Evolutionary conservation across 1,284 basidiomycete species (phyloP).

Genomic region (Tausonia pullulans): DNA sequence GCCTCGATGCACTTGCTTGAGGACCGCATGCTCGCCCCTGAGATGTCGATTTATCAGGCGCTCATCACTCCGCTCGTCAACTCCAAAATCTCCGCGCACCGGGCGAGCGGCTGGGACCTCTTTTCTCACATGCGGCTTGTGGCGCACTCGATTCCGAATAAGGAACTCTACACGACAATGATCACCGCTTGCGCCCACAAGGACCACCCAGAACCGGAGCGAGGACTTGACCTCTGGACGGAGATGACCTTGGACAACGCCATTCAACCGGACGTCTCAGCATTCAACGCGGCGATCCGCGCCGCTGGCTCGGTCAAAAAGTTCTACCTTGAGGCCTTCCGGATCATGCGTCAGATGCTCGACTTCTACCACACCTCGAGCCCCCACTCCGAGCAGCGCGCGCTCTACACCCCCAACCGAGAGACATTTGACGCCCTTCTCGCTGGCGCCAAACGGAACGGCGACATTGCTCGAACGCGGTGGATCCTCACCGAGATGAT

Average conservation of each 20-base stretch:
- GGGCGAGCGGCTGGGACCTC: conserved; percentile 79
- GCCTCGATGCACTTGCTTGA: conserved; percentile 16
- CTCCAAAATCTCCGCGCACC: conserved; percentile 22
- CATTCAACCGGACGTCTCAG: conserved; percentile 48
- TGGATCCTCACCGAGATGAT: conserved; percentile 90
- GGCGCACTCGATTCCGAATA: conserved; percentile 71
- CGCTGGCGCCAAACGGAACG: conserved; percentile 75
- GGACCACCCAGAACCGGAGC: conserved; percentile 61
- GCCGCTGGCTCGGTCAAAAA: conserved; percentile 48
- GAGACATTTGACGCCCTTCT: conserved; percentile 71
- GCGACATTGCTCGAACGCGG: conserved; percentile 68
- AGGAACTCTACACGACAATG: conserved; percentile 69
- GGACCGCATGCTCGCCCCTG: conserved; percentile 19
- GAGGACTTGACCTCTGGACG: conserved; percentile 82
- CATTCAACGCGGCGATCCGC: conserved; percentile 73
- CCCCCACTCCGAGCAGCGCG: conserved; percentile 19
- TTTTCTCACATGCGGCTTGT: conserved; percentile 93
- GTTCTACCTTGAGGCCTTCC: conserved; percentile 61
- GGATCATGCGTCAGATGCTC: conserved; percentile 69
- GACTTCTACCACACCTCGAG: conserved; percentile 46
- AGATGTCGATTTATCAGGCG: conserved; percentile 22
- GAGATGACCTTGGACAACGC: conserved; percentile 71
- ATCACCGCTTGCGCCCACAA: conserved; percentile 67
- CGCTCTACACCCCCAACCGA: conserved; percentile 42
- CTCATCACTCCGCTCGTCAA: conserved; percentile 22